Evolutionary conservation across 2,329 filamentous ascomycete species (phyloP).

Genomic region (Botrytis pseudocinerea): DNA sequence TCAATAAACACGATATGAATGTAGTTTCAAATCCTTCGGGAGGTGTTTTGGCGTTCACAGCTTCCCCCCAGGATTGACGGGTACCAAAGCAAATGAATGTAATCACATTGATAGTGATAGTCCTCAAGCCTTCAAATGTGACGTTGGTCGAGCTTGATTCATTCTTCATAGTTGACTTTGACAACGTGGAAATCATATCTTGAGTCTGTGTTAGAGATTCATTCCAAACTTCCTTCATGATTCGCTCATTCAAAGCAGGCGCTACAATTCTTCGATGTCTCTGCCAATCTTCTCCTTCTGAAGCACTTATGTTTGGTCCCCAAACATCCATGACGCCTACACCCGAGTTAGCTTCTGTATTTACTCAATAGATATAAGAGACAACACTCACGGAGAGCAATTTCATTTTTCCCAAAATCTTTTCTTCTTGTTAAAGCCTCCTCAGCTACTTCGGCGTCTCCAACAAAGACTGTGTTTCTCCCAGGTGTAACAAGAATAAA

Average conservation of each 20-base stretch:
- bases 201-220: slow-evolving; percentile 40
- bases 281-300: slow-evolving; percentile 43
- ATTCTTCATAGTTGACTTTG: slow-evolving; percentile 34
- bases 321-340: slow-evolving; percentile 10
- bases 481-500: slow-evolving; percentile 25
- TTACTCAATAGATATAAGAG: background rate
- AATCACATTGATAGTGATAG: slow-evolving; percentile 52
- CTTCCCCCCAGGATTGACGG: slow-evolving; percentile 24
- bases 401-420: slow-evolving; percentile 22
- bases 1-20: slow-evolving; percentile 19
- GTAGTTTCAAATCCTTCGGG: slow-evolving; percentile 28
- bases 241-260: slow-evolving; percentile 46
- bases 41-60: slow-evolving; percentile 28
- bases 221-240: slow-evolving; percentile 44
- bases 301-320: slow-evolving; percentile 22
- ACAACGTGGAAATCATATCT: slow-evolving; percentile 37
- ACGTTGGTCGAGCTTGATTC: slow-evolving; percentile 41
- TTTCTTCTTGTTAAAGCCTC: slow-evolving; percentile 24
- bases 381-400: slow-evolving; percentile 16
- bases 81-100: slow-evolving; percentile 51
- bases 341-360: background rate
- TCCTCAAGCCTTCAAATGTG: slow-evolving; percentile 41
- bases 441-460: slow-evolving; percentile 24
- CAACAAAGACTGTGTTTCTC: slow-evolving; percentile 19
- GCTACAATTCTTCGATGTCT: slow-evolving; percentile 46